phyloP scores from a whole-genome alignment of 2,329 filamentous ascomycete species.

The Aspergillus niger region DNA sequence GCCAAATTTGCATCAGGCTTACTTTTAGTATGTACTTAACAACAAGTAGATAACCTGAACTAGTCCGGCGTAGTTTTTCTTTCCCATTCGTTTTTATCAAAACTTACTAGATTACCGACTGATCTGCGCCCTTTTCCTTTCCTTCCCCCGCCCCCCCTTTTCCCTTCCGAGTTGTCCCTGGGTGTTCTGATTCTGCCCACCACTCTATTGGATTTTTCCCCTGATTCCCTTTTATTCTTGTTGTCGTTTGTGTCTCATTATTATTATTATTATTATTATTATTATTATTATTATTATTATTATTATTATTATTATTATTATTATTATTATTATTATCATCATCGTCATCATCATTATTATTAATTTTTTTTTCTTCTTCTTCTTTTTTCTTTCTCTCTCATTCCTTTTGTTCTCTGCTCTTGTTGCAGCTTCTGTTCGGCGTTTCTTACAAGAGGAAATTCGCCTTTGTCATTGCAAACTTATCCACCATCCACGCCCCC shows the following conservation, averaged over 20 bases:
- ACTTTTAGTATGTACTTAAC: neutral
- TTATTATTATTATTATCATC: too few relatives aligned
- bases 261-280: too few relatives aligned
- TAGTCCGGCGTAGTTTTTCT: neutral
- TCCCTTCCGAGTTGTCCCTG: constrained; percentile 1
- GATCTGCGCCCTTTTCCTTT: constrained; percentile 5
- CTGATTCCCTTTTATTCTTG: constrained; percentile 10
- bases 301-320: too few relatives aligned
- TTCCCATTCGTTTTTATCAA: neutral
- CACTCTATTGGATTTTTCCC: constrained; percentile 12
- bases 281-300: too few relatives aligned
- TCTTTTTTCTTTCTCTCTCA: neutral
- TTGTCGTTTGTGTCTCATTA: neutral
- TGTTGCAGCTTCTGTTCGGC: neutral
- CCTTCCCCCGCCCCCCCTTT: neutral
- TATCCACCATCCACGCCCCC: neutral
- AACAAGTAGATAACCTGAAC: neutral
- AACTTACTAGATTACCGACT: neutral
- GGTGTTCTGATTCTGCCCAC: constrained; percentile 11
- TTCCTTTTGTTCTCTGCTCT: neutral
- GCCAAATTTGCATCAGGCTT: neutral
- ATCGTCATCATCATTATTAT: neutral
- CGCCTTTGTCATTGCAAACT: constrained; percentile 7
- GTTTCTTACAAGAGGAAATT: neutral
- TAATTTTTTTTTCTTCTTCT: neutral